phyloP scores from a whole-genome alignment of 257 asterid genomes.

The Fraxinus pennsylvanica region DNA sequence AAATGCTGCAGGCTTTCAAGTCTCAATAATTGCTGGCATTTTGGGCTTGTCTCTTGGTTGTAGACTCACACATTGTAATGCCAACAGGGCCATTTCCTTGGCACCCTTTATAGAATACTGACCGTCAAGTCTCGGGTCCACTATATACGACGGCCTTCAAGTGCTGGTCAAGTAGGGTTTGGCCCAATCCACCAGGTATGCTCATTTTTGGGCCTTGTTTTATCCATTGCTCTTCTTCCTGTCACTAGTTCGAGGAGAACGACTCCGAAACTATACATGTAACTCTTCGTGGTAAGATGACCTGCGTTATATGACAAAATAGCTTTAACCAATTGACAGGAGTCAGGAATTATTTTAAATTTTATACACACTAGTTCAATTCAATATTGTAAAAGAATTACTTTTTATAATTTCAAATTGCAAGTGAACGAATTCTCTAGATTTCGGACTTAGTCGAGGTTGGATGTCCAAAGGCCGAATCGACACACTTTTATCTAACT shows the following conservation, averaged over 20 bases:
- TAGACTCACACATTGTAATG: slow-evolving; percentile 70
- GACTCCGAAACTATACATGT: slow-evolving; percentile 87
- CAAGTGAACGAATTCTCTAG: too few species aligned
- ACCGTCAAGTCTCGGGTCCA: slow-evolving; percentile 75
- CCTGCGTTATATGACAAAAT: slow-evolving; percentile 43
- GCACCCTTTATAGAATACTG: slow-evolving; percentile 82
- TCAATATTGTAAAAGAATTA: too few species aligned
- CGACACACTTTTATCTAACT: too few species aligned
- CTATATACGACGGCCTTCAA: slow-evolving; percentile 55
- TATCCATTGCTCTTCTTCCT: slow-evolving; percentile 84
- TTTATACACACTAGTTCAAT: not conserved
- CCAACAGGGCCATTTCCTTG: slow-evolving; percentile 68
- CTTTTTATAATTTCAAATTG: too few species aligned
- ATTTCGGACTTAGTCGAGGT: too few species aligned
- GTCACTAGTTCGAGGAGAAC: slow-evolving; percentile 73
- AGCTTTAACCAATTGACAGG: not conserved
- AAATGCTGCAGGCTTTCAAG: slow-evolving; percentile 58
- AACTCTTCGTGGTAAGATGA: slow-evolving; percentile 84
- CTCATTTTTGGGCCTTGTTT: slow-evolving; percentile 61
- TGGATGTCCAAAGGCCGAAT: too few species aligned
- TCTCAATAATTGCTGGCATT: slow-evolving; percentile 73
- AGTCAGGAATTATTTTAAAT: too few species aligned
- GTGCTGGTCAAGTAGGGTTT: slow-evolving; percentile 62
- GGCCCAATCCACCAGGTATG: slow-evolving; percentile 81
- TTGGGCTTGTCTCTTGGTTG: slow-evolving; percentile 86